phyloP scores from a whole-genome alignment of 208 protist species.

The Leishmania tarentolae region DNA sequence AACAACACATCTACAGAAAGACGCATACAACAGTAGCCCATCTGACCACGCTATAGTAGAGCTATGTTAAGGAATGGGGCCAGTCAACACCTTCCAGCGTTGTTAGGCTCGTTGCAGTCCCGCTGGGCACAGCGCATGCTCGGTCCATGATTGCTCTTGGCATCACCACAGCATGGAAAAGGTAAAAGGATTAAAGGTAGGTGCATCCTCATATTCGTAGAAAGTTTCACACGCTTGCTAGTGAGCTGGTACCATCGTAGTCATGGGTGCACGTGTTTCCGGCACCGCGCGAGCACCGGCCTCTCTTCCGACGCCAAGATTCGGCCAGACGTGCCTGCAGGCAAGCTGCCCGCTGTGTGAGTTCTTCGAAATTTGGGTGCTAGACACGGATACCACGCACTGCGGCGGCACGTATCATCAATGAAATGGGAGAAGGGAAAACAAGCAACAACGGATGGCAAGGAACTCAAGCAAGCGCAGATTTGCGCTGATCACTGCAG shows the following conservation, averaged over 20 bases:
- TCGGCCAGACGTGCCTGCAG: background rate
- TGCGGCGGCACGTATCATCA: background rate
- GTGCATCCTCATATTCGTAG: background rate
- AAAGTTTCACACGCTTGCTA: background rate
- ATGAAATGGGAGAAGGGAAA: too few species aligned
- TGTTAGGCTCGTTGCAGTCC: background rate
- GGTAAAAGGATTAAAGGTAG: background rate
- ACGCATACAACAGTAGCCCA: too few species aligned
- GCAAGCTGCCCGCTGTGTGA: background rate
- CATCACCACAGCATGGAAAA: background rate
- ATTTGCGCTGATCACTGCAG: too few species aligned
- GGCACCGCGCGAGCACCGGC: background rate
- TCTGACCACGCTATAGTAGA: too few species aligned
- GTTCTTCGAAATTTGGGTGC: background rate
- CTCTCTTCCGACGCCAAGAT: background rate
- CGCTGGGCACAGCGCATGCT: background rate
- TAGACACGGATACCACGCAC: background rate
- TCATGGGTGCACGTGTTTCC: background rate
- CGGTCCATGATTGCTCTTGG: background rate
- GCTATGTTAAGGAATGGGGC: background rate
- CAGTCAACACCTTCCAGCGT: background rate
- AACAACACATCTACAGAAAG: too few species aligned
- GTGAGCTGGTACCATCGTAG: background rate
- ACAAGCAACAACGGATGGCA: background rate
- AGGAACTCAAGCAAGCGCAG: too few species aligned